A percentile compares a stretch with the other conserved stretches of the same genome.
Conservation (phyloP, 257 asterid species). For the Rehmannia glutinosa region DNA sequence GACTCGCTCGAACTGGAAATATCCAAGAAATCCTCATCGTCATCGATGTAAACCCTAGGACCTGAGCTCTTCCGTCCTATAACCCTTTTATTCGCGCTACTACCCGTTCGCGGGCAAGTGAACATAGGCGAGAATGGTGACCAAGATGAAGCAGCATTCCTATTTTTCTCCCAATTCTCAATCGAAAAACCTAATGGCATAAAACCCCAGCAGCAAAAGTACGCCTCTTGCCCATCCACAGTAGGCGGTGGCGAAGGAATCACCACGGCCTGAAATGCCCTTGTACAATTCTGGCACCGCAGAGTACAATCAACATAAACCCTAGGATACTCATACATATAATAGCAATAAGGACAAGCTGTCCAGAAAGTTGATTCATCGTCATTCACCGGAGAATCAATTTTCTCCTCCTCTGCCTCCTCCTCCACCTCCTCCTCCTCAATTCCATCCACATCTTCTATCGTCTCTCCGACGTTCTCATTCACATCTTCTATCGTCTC, state of each 20-base stretch:
- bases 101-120: slow-evolving; percentile 29
- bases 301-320: slow-evolving; percentile 47
- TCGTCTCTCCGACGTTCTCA: neutral
- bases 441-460: neutral
- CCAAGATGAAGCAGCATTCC: slow-evolving; percentile 36
- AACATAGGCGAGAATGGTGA: slow-evolving; percentile 77
- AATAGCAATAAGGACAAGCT: slow-evolving; percentile 75
- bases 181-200: slow-evolving; percentile 55
- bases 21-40: slow-evolving; percentile 50
- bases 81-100: too few relatives aligned
- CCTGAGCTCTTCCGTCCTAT: slow-evolving; percentile 22
- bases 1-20: slow-evolving; percentile 52
- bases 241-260: slow-evolving; percentile 58
- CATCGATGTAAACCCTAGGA: slow-evolving; percentile 47
- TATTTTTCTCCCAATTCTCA: slow-evolving; percentile 38
- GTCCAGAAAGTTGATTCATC: slow-evolving; percentile 51
- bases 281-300: slow-evolving; percentile 63
- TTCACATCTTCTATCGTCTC: slow-evolving; percentile 1
- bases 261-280: slow-evolving; percentile 58
- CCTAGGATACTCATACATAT: slow-evolving; percentile 56
- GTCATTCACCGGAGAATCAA: slow-evolving; percentile 19
- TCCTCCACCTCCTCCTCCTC: slow-evolving; percentile 19
- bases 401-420: slow-evolving; percentile 20
- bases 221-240: slow-evolving; percentile 46
- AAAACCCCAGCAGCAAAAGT: slow-evolving; percentile 78